Evolutionary conservation across 352 stramenopile genomes (phyloP), one percentile per base, ranked within the genome.

Genomic region (Globisporangium nodosum): DNA sequence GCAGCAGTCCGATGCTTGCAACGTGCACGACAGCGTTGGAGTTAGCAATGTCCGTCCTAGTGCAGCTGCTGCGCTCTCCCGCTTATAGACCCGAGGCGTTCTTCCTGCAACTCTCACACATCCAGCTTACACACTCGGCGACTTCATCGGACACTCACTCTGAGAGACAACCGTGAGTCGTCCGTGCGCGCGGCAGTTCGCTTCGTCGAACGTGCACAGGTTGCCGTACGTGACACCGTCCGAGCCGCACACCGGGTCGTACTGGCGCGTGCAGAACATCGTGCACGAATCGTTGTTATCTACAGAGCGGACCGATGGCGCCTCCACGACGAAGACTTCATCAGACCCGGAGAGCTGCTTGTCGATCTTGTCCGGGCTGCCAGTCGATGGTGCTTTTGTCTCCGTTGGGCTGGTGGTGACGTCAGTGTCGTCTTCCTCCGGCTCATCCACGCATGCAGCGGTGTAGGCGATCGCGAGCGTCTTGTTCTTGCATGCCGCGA

Each of bases 201-300:
- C 66, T n/a, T 60, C 64, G 24, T 54, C 35, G 39, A 73, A 68
- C n/a, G 43, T 21, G 50, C 67, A 74, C 39, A 21, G 31, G 55
- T 74, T 74, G 21, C 37, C 40, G 52, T 74, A 74, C 46, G 64
- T 71, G 40, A 61, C 27, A 31, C 61, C 61, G 39, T 74, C 58
- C 37, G 68, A 74, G 39, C 68, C 68, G n/a, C 68, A 74, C 18
- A 78, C 58, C 3, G 70, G 70, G 9, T 65, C 52, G 49, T 73
- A 78, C 35, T 69, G 45, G 45, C 64, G 56, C 42, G 64, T 69
- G 42, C 64, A 74, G 48, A 49, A 59, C 21, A 49, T 51, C 42
- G n/a, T 20, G 43, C 63, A 69, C 46, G 47, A n/a, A 16, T 64
- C 50, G 24, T 53, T 51, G 7, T 54, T 16, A 6, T n/a, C 7